Conservation (phyloP, 192 early-diverging fungal genomes). For the Entophlyctis luteolus region DNA sequence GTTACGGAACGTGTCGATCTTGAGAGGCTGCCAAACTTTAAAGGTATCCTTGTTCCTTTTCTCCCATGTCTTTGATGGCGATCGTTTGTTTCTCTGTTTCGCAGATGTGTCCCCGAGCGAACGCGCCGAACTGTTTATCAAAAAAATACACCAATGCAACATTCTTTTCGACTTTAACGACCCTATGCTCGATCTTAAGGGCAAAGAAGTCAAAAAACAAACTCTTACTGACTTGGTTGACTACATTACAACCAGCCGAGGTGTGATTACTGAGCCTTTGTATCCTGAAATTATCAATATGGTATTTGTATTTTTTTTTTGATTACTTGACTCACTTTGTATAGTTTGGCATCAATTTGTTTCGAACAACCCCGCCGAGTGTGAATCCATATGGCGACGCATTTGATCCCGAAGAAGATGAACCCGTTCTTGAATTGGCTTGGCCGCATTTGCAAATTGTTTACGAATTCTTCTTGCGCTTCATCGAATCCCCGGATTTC, state of each 20-base stretch:
- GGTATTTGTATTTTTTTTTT: constrained; percentile 51
- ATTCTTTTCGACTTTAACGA: constrained; percentile 96
- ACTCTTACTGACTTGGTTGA: constrained; percentile 88
- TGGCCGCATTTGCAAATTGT: constrained; percentile 99
- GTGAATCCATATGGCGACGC: constrained; percentile 92
- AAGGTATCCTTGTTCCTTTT: constrained; percentile 51
- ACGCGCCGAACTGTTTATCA: constrained; percentile 81
- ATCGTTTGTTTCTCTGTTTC: not conserved
- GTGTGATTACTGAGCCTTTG: constrained; percentile 80
- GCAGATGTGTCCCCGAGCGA: constrained; percentile 74
- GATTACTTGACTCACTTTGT: not conserved
- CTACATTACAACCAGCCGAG: constrained; percentile 84
- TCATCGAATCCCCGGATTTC: constrained; percentile 97
- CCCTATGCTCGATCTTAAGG: constrained; percentile 77
- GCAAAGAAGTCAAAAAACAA: constrained; percentile 94
- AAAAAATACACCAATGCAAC: constrained; percentile 88
- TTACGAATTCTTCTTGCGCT: constrained; percentile 96
- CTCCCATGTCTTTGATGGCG: not conserved
- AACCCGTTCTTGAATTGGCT: constrained; percentile 91
- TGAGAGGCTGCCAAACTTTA: constrained; percentile 68
- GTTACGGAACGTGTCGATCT: constrained; percentile 76
- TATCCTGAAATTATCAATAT: constrained; percentile 93
- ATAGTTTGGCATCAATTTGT: constrained; percentile 89
- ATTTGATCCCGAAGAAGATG: constrained; percentile 99
- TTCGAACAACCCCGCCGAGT: constrained; percentile 94